phyloP scores from a whole-genome alignment of 306 rosid genomes.

The Rosa rugosa region DNA sequence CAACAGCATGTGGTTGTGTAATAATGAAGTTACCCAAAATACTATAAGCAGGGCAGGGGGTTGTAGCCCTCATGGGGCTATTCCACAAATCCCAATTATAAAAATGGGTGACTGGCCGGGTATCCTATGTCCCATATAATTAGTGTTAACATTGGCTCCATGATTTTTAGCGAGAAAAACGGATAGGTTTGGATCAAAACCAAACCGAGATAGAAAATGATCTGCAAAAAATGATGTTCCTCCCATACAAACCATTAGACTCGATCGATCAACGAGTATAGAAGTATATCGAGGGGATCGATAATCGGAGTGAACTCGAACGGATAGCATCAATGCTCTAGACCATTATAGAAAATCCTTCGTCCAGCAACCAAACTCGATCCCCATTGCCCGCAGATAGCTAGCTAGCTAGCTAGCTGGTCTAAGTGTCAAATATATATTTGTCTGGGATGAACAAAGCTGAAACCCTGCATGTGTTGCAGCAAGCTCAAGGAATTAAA shows the following conservation, averaged over 20 bases:
- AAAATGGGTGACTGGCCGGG: neutral
- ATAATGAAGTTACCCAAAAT: neutral
- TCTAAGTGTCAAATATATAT: neutral
- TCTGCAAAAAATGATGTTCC: neutral
- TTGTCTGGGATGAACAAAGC: slow-evolving; percentile 8
- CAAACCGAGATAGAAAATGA: neutral
- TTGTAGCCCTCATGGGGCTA: slow-evolving; percentile 14
- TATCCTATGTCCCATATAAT: slow-evolving; percentile 14
- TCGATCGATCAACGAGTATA: too few relatives aligned
- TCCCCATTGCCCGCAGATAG: neutral
- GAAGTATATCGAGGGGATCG: neutral
- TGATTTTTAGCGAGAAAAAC: neutral
- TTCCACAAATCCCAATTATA: neutral
- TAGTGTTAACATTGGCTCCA: neutral
- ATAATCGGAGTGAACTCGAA: neutral
- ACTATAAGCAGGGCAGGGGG: neutral
- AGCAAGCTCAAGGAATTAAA: neutral
- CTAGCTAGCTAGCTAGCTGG: neutral
- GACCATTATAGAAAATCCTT: neutral
- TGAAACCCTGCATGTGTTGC: slow-evolving; percentile 5
- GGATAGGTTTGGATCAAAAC: neutral
- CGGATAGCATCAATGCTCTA: neutral
- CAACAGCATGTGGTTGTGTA: slow-evolving; percentile 27
- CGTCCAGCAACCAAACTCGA: neutral
- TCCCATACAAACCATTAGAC: neutral